Percentiles rank a stretch among this genome's conserved stretches.
These are phyloP conservation scores for Penstemon davidsonii DNA, from an alignment of 257 asterid species.

Conservation along the genomic window DNA sequence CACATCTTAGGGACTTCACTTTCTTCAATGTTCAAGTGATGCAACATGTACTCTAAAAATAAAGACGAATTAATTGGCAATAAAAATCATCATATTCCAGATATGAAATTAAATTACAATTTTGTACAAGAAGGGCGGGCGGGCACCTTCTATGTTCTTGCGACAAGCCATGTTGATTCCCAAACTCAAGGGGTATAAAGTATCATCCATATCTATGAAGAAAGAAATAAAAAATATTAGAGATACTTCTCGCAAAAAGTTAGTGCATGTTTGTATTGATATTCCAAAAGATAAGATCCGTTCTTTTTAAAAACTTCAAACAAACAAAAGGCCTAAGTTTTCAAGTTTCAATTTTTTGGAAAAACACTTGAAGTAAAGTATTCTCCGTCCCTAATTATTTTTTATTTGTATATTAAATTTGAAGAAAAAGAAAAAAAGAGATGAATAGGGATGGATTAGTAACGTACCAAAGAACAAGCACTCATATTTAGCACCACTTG, in stretches of 20 bases:
- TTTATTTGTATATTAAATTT: not conserved
- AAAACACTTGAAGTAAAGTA: not conserved
- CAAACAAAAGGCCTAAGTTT: too few relatives aligned
- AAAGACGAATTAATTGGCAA: not conserved
- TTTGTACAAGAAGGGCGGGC: not conserved
- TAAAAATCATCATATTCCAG: slow-evolving; percentile 39
- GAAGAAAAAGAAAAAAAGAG: not conserved
- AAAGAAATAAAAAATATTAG: not conserved
- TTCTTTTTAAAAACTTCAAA: too few relatives aligned
- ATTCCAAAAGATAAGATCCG: too few relatives aligned
- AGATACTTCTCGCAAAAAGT: not conserved
- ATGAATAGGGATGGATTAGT: slow-evolving; percentile 3
- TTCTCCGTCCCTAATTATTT: not conserved
- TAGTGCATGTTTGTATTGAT: too few relatives aligned
- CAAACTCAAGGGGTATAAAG: slow-evolving; percentile 78
- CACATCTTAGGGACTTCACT: slow-evolving; percentile 75
- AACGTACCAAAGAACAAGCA: slow-evolving; percentile 65
- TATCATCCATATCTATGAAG: slow-evolving; percentile 83
- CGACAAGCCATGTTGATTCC: slow-evolving; percentile 85
- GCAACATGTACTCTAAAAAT: slow-evolving; percentile 68
- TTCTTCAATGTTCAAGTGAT: slow-evolving; percentile 63
- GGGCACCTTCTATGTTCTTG: slow-evolving; percentile 68
- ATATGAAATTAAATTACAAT: not conserved
- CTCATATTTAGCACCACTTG: slow-evolving; percentile 47
- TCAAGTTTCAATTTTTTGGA: too few relatives aligned